Conservation (phyloP, 345 rosid species). For the Cochlearia excelsa region DNA sequence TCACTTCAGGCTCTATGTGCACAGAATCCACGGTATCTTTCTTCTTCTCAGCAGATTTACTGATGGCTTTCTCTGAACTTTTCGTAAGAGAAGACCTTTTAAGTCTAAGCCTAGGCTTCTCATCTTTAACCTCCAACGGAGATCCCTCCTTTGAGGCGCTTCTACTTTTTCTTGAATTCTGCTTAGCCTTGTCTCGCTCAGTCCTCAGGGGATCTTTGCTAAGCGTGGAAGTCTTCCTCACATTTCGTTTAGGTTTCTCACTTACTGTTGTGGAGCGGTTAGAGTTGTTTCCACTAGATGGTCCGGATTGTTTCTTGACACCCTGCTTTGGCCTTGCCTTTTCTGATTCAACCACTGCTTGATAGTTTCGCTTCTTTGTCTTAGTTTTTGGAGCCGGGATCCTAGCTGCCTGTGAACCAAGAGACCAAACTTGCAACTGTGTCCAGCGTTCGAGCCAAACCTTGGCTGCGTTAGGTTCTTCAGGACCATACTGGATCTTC, state of each 20-base stretch:
- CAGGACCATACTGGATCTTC: conserved; percentile 47
- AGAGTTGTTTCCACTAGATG: conserved; percentile 41
- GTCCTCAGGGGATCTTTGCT: conserved; percentile 39
- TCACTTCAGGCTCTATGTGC: conserved; percentile 27
- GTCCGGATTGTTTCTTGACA: conserved; percentile 42
- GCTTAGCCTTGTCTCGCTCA: conserved; percentile 53
- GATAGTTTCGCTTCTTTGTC: conserved; percentile 37
- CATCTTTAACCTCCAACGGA: conserved; percentile 40
- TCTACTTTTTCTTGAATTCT: conserved; percentile 41
- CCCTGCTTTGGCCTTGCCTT: conserved; percentile 45
- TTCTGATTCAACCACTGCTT: conserved; percentile 39
- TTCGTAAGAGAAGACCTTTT: conserved; percentile 42
- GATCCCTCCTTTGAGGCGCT: conserved; percentile 42
- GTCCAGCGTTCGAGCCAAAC: conserved; percentile 85
- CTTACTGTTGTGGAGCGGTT: conserved; percentile 36
- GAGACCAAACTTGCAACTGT: conserved; percentile 54
- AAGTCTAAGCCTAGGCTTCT: conserved; percentile 40
- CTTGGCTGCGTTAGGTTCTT: conserved; percentile 59
- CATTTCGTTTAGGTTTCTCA: conserved; percentile 49
- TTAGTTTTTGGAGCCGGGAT: conserved; percentile 36
- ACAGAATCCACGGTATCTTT: conserved; percentile 25
- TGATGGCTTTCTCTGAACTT: conserved; percentile 33
- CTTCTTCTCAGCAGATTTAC: conserved; percentile 39
- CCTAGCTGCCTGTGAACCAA: conserved; percentile 40
- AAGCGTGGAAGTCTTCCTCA: conserved; percentile 46